A percentile compares a stretch with the other conserved stretches of the same genome.
These are phyloP conservation scores for Cyclotella sp. DNA, from an alignment of 108 stramenopile species.

Conservation along the genomic window DNA sequence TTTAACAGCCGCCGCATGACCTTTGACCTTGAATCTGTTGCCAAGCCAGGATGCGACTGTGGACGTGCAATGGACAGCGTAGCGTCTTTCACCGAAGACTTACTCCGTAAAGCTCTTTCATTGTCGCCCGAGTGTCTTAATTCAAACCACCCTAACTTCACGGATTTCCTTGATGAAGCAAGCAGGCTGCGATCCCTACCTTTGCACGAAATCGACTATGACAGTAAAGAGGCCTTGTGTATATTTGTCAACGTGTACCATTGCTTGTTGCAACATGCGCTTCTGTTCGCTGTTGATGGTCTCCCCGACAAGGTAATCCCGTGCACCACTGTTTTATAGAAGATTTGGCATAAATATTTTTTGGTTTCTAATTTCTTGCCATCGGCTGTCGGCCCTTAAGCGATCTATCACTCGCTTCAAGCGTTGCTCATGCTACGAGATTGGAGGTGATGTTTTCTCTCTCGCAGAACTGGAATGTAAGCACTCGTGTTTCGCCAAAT, in stretches of 20 bases:
- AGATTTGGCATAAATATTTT: slow-evolving; percentile 22
- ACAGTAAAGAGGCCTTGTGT: slow-evolving; percentile 73
- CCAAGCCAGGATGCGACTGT: slow-evolving; percentile 24
- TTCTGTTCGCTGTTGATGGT: slow-evolving; percentile 87
- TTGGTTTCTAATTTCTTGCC: background rate
- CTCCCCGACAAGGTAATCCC: slow-evolving; percentile 68
- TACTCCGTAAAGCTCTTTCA: slow-evolving; percentile 67
- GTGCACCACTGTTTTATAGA: background rate
- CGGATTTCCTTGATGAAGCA: slow-evolving; percentile 86
- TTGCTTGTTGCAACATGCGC: slow-evolving; percentile 89
- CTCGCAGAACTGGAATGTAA: slow-evolving; percentile 89
- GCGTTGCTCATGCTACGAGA: slow-evolving; percentile 91
- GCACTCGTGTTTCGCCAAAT: background rate
- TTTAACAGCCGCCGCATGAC: slow-evolving; percentile 80
- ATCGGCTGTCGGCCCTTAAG: background rate
- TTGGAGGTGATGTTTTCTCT: slow-evolving; percentile 94
- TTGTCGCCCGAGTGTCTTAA: slow-evolving; percentile 74
- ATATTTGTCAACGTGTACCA: slow-evolving; percentile 95
- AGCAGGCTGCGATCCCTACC: slow-evolving; percentile 74
- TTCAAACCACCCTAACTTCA: slow-evolving; percentile 68
- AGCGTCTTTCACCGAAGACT: slow-evolving; percentile 59
- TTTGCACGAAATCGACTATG: slow-evolving; percentile 72
- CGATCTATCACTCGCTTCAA: slow-evolving; percentile 72
- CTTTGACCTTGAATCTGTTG: slow-evolving; percentile 60
- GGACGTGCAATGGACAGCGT: slow-evolving; percentile 10